Conservation (phyloP, 208 protist genomes). For the Naegleria fowleri region DNA sequence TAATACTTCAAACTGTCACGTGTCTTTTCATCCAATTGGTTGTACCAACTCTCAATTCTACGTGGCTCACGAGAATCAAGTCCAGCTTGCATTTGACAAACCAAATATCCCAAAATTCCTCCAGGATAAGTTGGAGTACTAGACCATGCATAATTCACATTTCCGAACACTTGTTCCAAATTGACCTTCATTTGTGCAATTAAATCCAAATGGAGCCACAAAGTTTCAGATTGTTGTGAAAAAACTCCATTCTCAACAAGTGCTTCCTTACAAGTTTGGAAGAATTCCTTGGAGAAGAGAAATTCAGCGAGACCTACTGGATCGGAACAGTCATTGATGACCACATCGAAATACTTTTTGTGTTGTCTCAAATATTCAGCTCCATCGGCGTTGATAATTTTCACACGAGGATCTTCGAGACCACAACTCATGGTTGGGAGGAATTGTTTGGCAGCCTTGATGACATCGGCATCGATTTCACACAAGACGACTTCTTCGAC, state of each 20-base stretch:
- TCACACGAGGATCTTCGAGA: slow-evolving; percentile 63
- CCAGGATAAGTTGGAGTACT: slow-evolving; percentile 82
- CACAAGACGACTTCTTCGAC: slow-evolving; percentile 51
- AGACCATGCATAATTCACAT: slow-evolving; percentile 79
- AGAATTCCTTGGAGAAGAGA: slow-evolving; percentile 61
- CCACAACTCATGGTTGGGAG: slow-evolving; percentile 69
- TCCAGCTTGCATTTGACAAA: slow-evolving; percentile 57
- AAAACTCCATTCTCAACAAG: slow-evolving; percentile 27
- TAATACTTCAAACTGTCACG: not conserved
- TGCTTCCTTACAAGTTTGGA: slow-evolving; percentile 49
- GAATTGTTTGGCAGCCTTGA: slow-evolving; percentile 69
- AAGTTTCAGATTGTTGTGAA: slow-evolving; percentile 55
- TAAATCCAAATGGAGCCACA: slow-evolving; percentile 81
- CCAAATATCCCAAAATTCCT: slow-evolving; percentile 73
- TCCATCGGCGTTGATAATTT: slow-evolving; percentile 67
- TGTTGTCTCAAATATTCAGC: slow-evolving; percentile 69
- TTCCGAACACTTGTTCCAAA: slow-evolving; percentile 58
- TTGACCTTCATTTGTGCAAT: slow-evolving; percentile 77
- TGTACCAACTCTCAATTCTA: not conserved
- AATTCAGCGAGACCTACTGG: slow-evolving; percentile 61
- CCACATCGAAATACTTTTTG: slow-evolving; percentile 66
- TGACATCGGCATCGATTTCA: slow-evolving; percentile 61
- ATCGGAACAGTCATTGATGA: slow-evolving; percentile 88
- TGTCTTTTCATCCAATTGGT: not conserved
- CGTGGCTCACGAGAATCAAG: not conserved